phyloP scores from a whole-genome alignment of 75 land plant genomes.

The Larix kaempferi region DNA sequence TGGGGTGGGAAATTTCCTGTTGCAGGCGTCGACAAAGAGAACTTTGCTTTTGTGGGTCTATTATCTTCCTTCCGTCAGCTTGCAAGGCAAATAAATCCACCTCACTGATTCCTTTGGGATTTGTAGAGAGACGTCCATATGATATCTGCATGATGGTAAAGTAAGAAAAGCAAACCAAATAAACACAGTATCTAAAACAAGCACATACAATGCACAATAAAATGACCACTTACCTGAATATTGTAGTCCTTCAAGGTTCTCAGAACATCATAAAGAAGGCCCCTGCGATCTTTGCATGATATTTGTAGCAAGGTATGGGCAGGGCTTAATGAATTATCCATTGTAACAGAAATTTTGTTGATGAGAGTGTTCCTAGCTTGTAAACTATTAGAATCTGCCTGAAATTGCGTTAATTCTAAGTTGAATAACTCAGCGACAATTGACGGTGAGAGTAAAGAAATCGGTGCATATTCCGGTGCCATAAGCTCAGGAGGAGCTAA shows the following conservation, averaged over 20 bases:
- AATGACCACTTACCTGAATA: slow-evolving; percentile 53
- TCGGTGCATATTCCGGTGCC: slow-evolving; percentile 34
- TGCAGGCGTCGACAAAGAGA: slow-evolving; percentile 47
- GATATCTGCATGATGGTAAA: slow-evolving; percentile 45
- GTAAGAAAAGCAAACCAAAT: not conserved
- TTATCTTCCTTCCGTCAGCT: slow-evolving; percentile 73
- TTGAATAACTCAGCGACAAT: slow-evolving; percentile 44
- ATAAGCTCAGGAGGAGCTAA: slow-evolving; percentile 46
- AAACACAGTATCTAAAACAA: not conserved
- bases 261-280: slow-evolving; percentile 83
- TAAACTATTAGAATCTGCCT: slow-evolving; percentile 4
- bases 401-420: slow-evolving; percentile 16
- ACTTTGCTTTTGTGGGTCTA: slow-evolving; percentile 61
- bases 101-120: slow-evolving; percentile 42
- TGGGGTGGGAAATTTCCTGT: slow-evolving; percentile 56
- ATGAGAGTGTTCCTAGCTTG: not conserved
- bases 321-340: slow-evolving; percentile 79
- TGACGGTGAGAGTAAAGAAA: slow-evolving; percentile 41
- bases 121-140: slow-evolving; percentile 67
- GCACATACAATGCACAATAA: not conserved
- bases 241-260: slow-evolving; percentile 80
- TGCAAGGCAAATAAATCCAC: slow-evolving; percentile 69
- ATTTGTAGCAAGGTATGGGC: slow-evolving; percentile 78
- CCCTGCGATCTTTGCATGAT: slow-evolving; percentile 72
- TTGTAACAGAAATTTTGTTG: slow-evolving; percentile 23